Percentiles rank a stretch among this genome's conserved stretches.
Evolutionary conservation across 1,284 basidiomycete genomes (phyloP).

Genomic region (Marasmius oreades): DNA sequence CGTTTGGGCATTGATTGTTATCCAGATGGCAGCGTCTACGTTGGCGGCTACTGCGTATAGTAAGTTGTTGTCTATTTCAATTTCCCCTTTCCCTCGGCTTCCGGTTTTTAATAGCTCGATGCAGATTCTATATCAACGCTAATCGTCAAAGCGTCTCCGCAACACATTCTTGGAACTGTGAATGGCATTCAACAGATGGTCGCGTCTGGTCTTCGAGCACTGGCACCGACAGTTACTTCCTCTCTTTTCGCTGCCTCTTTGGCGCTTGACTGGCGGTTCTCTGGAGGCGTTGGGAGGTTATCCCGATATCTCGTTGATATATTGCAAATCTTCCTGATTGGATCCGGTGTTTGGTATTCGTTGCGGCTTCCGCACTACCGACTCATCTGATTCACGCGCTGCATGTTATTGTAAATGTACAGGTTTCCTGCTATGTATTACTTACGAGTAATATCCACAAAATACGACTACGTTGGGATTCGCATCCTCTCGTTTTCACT

Average conservation of each 20-base stretch:
- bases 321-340: conserved; percentile 3
- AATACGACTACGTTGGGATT: too few relatives aligned
- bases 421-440: too few relatives aligned
- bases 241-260: conserved; percentile 9
- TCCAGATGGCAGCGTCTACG: background rate
- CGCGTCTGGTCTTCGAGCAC: conserved; percentile 9
- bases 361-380: conserved; percentile 4
- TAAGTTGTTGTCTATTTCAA: too few relatives aligned
- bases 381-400: background rate
- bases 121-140: conserved; percentile 7
- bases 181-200: conserved; percentile 21
- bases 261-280: conserved; percentile 5
- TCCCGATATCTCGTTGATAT: conserved; percentile 5
- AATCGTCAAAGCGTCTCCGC: conserved; percentile 10
- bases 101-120: too few relatives aligned
- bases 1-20: background rate
- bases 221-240: conserved; percentile 10
- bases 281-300: background rate
- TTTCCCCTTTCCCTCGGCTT: background rate
- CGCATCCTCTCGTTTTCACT: too few relatives aligned
- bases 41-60: conserved; percentile 4
- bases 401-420: too few relatives aligned
- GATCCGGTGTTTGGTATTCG: conserved; percentile 1
- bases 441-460: too few relatives aligned
- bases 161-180: conserved; percentile 17